Base-by-base conservation (phyloP, 768 basidiomycete genomes). In the Mycena polygramma region DNA sequence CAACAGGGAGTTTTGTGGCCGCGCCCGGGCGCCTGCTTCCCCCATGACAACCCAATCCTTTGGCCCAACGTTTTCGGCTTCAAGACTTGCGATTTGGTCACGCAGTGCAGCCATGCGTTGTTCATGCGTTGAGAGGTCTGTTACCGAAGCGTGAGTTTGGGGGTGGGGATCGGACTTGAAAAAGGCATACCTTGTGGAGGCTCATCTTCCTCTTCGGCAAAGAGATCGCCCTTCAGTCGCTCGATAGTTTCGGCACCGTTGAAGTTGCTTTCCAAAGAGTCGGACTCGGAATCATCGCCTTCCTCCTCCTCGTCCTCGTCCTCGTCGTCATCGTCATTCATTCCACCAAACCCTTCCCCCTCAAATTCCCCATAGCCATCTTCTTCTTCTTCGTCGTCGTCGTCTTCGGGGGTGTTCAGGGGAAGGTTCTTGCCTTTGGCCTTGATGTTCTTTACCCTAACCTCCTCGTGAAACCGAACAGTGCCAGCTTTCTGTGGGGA, bases 31-130 rank as follows among this genome's bases (percentile, higher is more conserved):
- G 24, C 88, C 89, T 39, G 95, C 94, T 81, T 99, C 97, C 57
- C 98, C 97, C 85, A 94, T 89, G 36, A 98, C 86, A 8, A 91
- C 91, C 98, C 98, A 99, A 69, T 95, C 91, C 81, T 98, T 98
- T 59, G 89, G 86, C 2, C 90, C 91, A 60, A 97, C 89, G 79
- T 97, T 99, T 79, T 96, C 92, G 1, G 89, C 83, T 78, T 99
- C 98, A 43, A 99, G 84, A 22, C 88, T 81, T 10, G 89, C 80
- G 59, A 99, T 98, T 79, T 99, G 92, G 68, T 92, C 87, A 36
- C 86, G 87, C 20, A 99, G 83, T 1, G 88, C 87, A 7, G 89
- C 84, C 81, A 93, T 87, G n/a, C 94, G 90, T 74, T 88, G 91
- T 81, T 97, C 92, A 76, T 97, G 89, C 0, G 91, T 89, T 0